Base-by-base conservation (phyloP, 169 alveolate species). In the Nephromyces sp. region DNA sequence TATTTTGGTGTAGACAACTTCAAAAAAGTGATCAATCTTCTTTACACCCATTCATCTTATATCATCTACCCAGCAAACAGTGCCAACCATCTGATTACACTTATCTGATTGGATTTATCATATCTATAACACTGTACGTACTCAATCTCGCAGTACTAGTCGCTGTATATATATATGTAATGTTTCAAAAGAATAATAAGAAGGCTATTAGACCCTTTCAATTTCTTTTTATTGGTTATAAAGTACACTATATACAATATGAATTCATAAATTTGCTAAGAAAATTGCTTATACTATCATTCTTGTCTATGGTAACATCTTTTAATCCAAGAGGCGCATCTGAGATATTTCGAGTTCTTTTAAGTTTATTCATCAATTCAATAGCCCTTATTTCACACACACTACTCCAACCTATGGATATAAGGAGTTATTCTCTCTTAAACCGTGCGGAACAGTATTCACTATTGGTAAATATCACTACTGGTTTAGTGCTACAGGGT, bases 211-310 rank as follows among this genome's bases (percentile, higher is more conserved):
- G n/a, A n/a, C 68, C 67, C 33, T 62, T 61, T n/a, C 75, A 78
- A 57, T 77, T 77, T 22, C 64, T 77, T 22, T 57, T 70, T 21
- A 77, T 65, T 32, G 83, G 83, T 15, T 77, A 77, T 61, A 73
- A 66, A 52, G 52, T 32, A 28, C 77, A 68, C 22, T 77, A 77
- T 25, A 69, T 77, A 29, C 66, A 68, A 28, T 77, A 75, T 74
- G 83, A 77, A 25, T 68, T 53, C 66, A n/a, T 77, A 24, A 53
- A 67, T 31, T 35, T 52, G 57, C 65, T 65, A 33, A 74, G 83
- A 6, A 77, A 77, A 34, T 43, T 63, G 43, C 66, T 64, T 8
- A 52, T 73, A 22, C 78, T 78, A 4, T 66, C 64, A 29, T 52
- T 70, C 25, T 61, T 77, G 25, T 61, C 83, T n/a, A 21, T 70